Base-by-base conservation (phyloP, 2,329 filamentous ascomycete genomes). In the Orbilia blumenaviensis region DNA sequence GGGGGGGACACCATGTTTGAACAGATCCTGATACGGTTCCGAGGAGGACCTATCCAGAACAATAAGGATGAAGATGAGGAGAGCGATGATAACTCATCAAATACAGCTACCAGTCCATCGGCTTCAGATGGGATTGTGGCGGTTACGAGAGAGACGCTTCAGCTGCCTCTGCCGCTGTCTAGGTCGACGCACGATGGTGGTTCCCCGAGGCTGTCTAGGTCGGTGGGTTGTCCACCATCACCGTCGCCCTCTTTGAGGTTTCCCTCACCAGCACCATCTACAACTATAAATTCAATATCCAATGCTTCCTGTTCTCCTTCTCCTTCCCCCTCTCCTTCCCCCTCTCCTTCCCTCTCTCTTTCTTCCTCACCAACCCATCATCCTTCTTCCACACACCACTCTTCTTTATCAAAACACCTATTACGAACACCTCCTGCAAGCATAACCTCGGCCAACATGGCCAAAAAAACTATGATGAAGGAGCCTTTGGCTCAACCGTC, bases 1-100 rank as follows among this genome's bases (percentile, higher is more conserved):
- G 4, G 21, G 14, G 27, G n/a, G 34, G 14, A 50, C 32, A 63
- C 32, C 48, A 76, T 76, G 72, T 76, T 76, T 50, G 72, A 76
- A 56, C 72, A 76, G 64, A 76, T 76, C 41, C 72, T 76, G 38
- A 76, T 76, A 60, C 63, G 72, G 64, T 76, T 76, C 58, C 72
- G 72, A 34, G 72, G 72, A 54, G 71, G 56, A 60, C 72, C 72
- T 23, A 61, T 76, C 46, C 56, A 66, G 38, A 68, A 32, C 64
- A 69, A 64, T 56, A 76, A 64, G 21, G 63, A 69, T 46, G 64
- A 67, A 66, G 64, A 76, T 29, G 71, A 75, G 7, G 72, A 76
- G 42, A 76, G 72, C 60, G 72, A 75, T 46, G 62, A 46, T 46
- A 75, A 68, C 34, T 76, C 72, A 21, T 76, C 72, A 14, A 64